Evolutionary conservation across 352 stramenopile genomes (phyloP).

Genomic region (Globisporangium splendens): DNA sequence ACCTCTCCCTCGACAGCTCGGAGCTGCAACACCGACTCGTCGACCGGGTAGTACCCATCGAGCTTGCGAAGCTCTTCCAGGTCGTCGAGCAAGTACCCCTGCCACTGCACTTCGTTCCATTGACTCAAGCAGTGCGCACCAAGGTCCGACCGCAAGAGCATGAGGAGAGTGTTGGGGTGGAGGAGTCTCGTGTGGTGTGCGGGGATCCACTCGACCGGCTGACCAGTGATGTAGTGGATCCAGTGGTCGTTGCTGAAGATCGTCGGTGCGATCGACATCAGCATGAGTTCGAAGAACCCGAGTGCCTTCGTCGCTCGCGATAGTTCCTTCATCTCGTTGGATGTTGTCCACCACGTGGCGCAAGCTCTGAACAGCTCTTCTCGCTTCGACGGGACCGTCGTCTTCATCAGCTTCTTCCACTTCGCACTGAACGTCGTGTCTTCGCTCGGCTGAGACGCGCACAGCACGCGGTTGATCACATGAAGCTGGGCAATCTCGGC

Average conservation of each 20-base stretch:
- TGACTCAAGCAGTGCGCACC: too few relatives aligned
- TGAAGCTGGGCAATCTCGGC: too few relatives aligned
- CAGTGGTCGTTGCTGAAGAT: conserved; percentile 13
- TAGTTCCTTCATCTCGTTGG: neutral
- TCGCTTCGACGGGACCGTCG: too few relatives aligned
- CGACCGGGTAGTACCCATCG: neutral
- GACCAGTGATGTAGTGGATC: conserved; percentile 13
- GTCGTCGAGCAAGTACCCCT: conserved; percentile 5
- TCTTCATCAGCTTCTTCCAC: too few relatives aligned
- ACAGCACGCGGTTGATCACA: too few relatives aligned
- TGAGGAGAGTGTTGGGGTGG: too few relatives aligned
- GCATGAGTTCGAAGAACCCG: conserved; percentile 8
- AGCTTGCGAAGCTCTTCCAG: neutral
- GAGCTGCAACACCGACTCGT: neutral
- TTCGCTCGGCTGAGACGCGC: too few relatives aligned
- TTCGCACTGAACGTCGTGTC: too few relatives aligned
- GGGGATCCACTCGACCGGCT: neutral
- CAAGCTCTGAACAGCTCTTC: neutral
- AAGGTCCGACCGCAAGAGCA: too few relatives aligned
- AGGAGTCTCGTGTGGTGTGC: too few relatives aligned
- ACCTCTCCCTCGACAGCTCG: neutral
- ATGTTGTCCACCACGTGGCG: conserved; percentile 6
- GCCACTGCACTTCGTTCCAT: conserved; percentile 2
- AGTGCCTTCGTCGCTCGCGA: conserved; percentile 2
- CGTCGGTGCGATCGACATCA: conserved; percentile 7